phyloP scores from a whole-genome alignment of 116 monocot genomes.

The Trichopus zeylanicus region DNA sequence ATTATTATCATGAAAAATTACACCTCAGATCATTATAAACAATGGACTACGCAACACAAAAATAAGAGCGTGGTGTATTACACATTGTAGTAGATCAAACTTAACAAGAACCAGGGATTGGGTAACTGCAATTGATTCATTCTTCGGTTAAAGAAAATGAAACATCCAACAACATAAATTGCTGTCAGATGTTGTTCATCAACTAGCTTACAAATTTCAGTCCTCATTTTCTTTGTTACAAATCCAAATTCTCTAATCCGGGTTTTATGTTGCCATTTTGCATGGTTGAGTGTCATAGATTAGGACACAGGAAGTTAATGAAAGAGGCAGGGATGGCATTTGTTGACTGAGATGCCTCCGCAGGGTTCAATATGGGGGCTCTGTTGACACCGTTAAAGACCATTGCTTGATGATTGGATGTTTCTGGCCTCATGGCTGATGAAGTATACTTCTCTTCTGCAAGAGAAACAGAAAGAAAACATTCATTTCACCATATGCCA shows the following conservation, averaged over 20 bases:
- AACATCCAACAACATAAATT: no score
- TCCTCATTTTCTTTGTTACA: conserved; percentile 9
- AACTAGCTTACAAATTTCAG: background rate
- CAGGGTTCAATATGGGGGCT: background rate
- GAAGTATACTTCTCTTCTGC: conserved; percentile 33
- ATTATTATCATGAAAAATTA: no score
- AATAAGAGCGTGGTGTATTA: no score
- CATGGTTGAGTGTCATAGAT: background rate
- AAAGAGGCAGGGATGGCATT: conserved; percentile 4
- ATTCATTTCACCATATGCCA: background rate
- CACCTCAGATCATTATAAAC: no score
- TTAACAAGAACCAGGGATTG: no score
- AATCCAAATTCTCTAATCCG: conserved; percentile 17
- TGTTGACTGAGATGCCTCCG: conserved; percentile 1
- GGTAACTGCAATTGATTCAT: no score
- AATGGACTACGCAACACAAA: no score
- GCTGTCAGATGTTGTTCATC: background rate
- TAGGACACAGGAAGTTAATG: conserved; percentile 4
- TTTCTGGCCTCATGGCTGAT: conserved; percentile 19
- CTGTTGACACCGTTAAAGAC: conserved; percentile 12
- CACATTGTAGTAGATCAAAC: no score
- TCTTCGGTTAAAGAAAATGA: no score
- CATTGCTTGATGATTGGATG: conserved; percentile 10
- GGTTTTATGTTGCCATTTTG: conserved; percentile 15
- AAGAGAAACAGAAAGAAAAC: background rate